Evolutionary conservation across 192 early-diverging fungal species (phyloP), one percentile per base, ranked within the genome.

Genomic region (Coemansia sp.): DNA sequence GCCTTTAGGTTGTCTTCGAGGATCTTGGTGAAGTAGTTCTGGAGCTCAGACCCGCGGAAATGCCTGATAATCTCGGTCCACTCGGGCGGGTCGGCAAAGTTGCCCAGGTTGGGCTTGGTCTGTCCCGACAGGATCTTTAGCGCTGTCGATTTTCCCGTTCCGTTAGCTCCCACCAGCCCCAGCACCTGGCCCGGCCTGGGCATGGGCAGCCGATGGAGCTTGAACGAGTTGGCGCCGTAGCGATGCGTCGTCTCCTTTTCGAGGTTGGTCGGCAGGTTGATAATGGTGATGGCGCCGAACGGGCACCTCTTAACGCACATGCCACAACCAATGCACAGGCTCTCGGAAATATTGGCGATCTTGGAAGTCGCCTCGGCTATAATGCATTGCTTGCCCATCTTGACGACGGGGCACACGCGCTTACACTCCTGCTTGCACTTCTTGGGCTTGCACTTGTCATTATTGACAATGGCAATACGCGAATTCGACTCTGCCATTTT

Each of bases 341-440:
- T 89, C 79, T 98, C 96, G 16, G 95, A 96, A 63, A 98, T 95
- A 70, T 86, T 88, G 10, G 95, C 88, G 59, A 94, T 95, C 85
- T 97, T 97, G 61, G 88, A 88, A n/a, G 85, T 85, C 13, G 90
- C 84, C 39, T 78, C 78, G 34, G 95, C 96, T 77, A 95, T 93
- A 83, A 98, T 97, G 73, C 94, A 97, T 66, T 97, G 86, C 88
- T 87, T 86, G 93, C 95, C 96, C 94, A 97, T 96, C 60, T 91
- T 83, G 59, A 95, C 94, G 23, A 98, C 96, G 11, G 96, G 96
- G 69, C 96, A 98, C 18, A 89, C 87, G 69, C 91, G 90, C 83
- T 97, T 97, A 87, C 96, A 98, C 82, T 98, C 96, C 73, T 96
- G 96, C 77, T 93, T 85, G 73, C 96, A 98, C 77, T 97, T 96